Evolutionary conservation across 2,329 filamentous ascomycete species (phyloP), one percentile per base, ranked within the genome.

Genomic region (Daldinia sp.): DNA sequence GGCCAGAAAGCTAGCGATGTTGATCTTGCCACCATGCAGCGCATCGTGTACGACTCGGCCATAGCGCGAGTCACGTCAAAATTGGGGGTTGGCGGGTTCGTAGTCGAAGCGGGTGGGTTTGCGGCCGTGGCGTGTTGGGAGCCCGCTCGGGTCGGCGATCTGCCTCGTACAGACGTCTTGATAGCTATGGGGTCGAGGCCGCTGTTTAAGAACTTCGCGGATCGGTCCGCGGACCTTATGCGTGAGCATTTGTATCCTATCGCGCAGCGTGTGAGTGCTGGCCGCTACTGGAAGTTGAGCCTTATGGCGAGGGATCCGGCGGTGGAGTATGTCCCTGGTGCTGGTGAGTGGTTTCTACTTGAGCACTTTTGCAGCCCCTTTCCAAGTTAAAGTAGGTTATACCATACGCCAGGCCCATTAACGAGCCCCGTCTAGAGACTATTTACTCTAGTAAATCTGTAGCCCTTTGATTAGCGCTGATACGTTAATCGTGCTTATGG

Each of bases 291-390:
- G 68, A 62, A 68, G 35, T 51, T 70, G 43, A 64, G 58, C n/a
- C 60, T 70, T 21, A 64, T 68, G 64, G 66, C 64, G 52, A 56
- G 66, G 56, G 66, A 69, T 43, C 66, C 64, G 13, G 63, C 1
- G 43, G 48, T 60, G 53, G 49, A 51, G 43, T 62, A 68, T 51
- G 64, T 69, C 4, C 50, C 62, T 2, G 62, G 64, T 13, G 66
- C 66, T 52, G 63, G 63, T 65, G 17, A 62, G 63, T 65, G 3
- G 15, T 23, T 15, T 53, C 17, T 35, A 13, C 34, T 39, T 21
- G 25, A 13, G 11, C 27, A n/a, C 21, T 10, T 13, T 7, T 51
- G 6, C 6, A 8, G 21, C 45, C 13, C 41, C 41, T 32, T 49
- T 49, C 34, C 15, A 7, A 4, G 19, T 37, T 35, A 11, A 17